Evolutionary conservation across 805 yeast genomes (phyloP), one percentile per base, ranked within the genome.

Genomic region (Teunomyces kruisii): DNA sequence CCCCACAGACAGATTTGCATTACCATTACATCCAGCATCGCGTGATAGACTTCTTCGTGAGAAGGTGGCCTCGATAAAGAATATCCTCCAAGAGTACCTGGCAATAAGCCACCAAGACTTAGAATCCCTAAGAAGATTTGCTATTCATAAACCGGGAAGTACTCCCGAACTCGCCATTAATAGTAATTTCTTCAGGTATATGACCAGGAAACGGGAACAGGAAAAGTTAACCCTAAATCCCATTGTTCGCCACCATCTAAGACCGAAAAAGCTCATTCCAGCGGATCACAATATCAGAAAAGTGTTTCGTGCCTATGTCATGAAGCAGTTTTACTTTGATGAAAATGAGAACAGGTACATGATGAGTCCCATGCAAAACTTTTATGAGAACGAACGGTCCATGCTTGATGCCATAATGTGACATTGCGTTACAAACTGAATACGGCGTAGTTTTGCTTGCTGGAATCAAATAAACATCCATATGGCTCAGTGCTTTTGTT

Each of bases 381-480:
- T 56, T 40, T 64, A 59, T 49, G 59, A 53, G 32, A 52, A 52
- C 28, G 46, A 52, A 24, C 9, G 17, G 7, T 47, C 46, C n/a
- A 31, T 43, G 39, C 27, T 32, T 9, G 43, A 43, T 29, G 27
- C 28, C 26, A 27, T 26, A 10, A 17, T 17, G 15, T 12, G 9
- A 26, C 5, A n/a, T 27, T 9, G 24, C 35, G 9, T 40, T 22
- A 47, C 59, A 43, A 47, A 47, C 61, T 62, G 30, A 75, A 57
- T 12, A 74, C 64, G 22, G 61, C 50, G 51, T 74, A 76, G 42
- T 68, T 64, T 48, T 67, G 72, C 40, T 58, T 69, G 19, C 68
- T 55, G 7, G 57, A 50, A 49, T 75, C 80, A 29, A 77, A 48
- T 12, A 78, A 47, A 47, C 76, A 71, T 5, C 72, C 76, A 33